Conservation (phyloP, 192 early-diverging fungal species). For the Coemansia sp. region DNA sequence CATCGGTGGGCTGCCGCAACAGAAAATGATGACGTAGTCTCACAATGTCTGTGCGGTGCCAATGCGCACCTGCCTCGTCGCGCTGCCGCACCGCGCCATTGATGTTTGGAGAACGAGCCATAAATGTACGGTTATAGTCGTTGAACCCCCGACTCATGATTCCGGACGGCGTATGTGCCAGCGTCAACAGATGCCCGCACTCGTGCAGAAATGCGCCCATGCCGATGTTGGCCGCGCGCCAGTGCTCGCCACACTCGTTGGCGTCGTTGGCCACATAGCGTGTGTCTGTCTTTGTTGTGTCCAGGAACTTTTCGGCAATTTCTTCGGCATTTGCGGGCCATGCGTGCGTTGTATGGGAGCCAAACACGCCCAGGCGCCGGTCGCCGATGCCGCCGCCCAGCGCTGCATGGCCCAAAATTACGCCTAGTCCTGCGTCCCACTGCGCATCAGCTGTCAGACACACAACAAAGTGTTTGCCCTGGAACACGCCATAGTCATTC, state of each 20-base stretch:
- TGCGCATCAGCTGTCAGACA: conserved; percentile 62
- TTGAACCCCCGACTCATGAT: conserved; percentile 68
- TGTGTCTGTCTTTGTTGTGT: conserved; percentile 61
- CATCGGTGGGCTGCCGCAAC: conserved; percentile 57
- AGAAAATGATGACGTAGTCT: conserved; percentile 61
- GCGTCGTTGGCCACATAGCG: conserved; percentile 60
- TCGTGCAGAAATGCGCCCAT: conserved; percentile 76
- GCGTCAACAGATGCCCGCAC: conserved; percentile 63
- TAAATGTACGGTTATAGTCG: conserved; percentile 67
- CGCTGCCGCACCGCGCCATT: conserved; percentile 51
- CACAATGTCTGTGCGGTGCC: conserved; percentile 63
- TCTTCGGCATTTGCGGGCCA: conserved; percentile 66
- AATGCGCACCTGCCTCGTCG: conserved; percentile 64
- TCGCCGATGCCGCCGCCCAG: conserved; percentile 60
- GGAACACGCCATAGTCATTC: conserved; percentile 50
- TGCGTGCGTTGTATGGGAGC: conserved; percentile 63
- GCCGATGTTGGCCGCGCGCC: conserved; percentile 65
- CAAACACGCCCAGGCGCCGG: conserved; percentile 64
- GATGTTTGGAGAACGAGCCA: conserved; percentile 57
- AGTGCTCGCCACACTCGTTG: conserved; percentile 60
- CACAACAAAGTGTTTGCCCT: conserved; percentile 51
- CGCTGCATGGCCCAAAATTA: conserved; percentile 64
- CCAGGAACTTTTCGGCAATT: conserved; percentile 56
- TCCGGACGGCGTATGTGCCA: conserved; percentile 60
- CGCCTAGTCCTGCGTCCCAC: conserved; percentile 55